Evolutionary conservation across 169 alveolate species (phyloP), one percentile per base, ranked within the genome.

Genomic region (Theileria parva): DNA sequence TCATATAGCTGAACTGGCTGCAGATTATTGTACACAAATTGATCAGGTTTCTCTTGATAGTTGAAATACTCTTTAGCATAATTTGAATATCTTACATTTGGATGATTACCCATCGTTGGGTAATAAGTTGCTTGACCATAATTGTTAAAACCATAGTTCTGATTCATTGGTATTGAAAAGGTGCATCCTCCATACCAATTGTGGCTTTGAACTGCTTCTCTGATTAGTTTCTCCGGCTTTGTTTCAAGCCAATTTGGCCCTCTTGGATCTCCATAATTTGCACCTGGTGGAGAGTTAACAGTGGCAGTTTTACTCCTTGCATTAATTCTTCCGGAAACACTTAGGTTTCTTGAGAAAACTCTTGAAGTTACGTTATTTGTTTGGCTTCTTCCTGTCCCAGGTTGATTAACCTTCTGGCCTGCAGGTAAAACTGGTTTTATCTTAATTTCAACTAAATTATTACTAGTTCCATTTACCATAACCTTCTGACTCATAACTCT

Each of bases 151-250:
- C 19, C 48, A 8, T 15, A 63, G 11, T 27, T 60, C 2, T 15
- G 27, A 39, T 63, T 63, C 34, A 27, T 28, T 39, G 71, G 71
- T 28, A 15, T 15, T 2, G 71, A 63, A 23, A 6, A 32, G 32
- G 71, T 63, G 71, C 71, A 63, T 0, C 71, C 71, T 21, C 71
- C 71, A 34, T 63, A 63, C 71, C 71, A 63, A 39, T 63, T 63
- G 7, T 63, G 71, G 71, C 71, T 63, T 21, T 63, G 51, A 15
- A 63, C 32, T 39, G 39, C 71, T 15, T 63, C 71, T 7, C 25
- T 63, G 13, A 63, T 28, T 44, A 44, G 53, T 44, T 44, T 44
- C 2, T 44, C 53, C 2, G 12, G 53, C 8, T 44, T 44, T 0
- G 53, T 44, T 44, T 44, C 53, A 44, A 44, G 17, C 53, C 53